A percentile compares a stretch with the other conserved stretches of the same genome.
Evolutionary conservation across 352 stramenopile genomes (phyloP).

Genomic region (Albugo candida): DNA sequence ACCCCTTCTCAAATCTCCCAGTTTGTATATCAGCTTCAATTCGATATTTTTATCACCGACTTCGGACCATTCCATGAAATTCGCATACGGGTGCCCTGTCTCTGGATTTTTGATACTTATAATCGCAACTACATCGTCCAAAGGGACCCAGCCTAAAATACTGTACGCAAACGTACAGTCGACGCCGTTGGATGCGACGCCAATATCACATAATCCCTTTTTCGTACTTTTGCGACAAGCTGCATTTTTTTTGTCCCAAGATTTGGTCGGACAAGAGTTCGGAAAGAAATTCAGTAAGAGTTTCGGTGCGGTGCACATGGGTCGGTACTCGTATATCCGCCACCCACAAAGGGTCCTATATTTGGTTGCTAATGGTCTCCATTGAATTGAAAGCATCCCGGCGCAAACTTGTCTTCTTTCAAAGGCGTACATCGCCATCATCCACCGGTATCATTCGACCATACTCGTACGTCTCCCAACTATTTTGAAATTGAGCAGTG

Average conservation of each 20-base stretch:
- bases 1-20: constrained; percentile 18
- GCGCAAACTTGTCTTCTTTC: constrained; percentile 20
- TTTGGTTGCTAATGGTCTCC: constrained; percentile 33
- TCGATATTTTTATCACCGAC: constrained; percentile 32
- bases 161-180: constrained; percentile 68
- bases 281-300: constrained; percentile 62
- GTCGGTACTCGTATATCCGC: constrained; percentile 22
- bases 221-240: constrained; percentile 25
- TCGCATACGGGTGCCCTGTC: constrained; percentile 19
- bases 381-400: constrained; percentile 43
- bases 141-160: constrained; percentile 51
- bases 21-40: constrained; percentile 19
- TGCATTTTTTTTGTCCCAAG: constrained; percentile 32
- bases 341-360: constrained; percentile 37
- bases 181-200: constrained; percentile 34
- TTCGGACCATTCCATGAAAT: constrained; percentile 50
- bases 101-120: constrained; percentile 25
- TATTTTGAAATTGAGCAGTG: constrained; percentile 34
- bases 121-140: constrained; percentile 64
- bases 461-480: constrained; percentile 29
- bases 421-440: constrained; percentile 34
- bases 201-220: constrained; percentile 40
- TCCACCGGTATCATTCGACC: constrained; percentile 49
- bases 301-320: constrained; percentile 41
- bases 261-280: constrained; percentile 35